Percentiles rank a stretch among this genome's conserved stretches.
Conservation (phyloP, 1,284 basidiomycete genomes). For the Rhodotorula sp. region DNA sequence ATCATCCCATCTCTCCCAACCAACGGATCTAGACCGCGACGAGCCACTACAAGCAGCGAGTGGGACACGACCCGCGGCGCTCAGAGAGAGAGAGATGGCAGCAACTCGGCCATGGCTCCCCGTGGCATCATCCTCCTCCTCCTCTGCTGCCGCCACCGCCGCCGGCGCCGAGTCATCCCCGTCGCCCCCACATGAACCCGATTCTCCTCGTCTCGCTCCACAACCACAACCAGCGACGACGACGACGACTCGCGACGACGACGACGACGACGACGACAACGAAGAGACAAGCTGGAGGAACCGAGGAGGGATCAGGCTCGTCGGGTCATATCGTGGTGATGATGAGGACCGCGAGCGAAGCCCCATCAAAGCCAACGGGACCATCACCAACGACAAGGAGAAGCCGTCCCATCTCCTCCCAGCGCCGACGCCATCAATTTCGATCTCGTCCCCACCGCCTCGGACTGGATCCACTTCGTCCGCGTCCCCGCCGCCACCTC, state of each 20-base stretch:
- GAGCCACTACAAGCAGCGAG: no score
- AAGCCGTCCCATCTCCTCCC: no score
- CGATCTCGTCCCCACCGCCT: conserved; percentile 16
- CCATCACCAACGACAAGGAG: no score
- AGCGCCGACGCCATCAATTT: conserved; percentile 3
- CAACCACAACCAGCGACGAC: neutral
- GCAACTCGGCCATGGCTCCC: no score
- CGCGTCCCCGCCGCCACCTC: neutral
- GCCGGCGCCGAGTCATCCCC: neutral
- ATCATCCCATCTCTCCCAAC: neutral
- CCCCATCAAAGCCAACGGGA: no score
- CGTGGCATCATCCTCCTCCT: neutral
- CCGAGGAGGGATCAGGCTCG: conserved; percentile 4
- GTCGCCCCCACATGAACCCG: no score
- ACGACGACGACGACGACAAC: neutral
- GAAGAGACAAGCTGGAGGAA: neutral
- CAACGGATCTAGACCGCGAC: no score
- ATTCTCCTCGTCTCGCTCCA: no score
- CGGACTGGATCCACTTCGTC: neutral
- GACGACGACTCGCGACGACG: neutral
- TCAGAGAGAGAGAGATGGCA: no score
- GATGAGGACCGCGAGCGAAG: no score
- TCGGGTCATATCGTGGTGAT: conserved; percentile 1
- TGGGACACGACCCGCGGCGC: no score
- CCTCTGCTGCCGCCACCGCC: neutral